These are phyloP conservation scores for Lasiosphaeria miniovina DNA, from an alignment of 495 filamentous ascomycete genomes.

Conservation along the genomic window DNA sequence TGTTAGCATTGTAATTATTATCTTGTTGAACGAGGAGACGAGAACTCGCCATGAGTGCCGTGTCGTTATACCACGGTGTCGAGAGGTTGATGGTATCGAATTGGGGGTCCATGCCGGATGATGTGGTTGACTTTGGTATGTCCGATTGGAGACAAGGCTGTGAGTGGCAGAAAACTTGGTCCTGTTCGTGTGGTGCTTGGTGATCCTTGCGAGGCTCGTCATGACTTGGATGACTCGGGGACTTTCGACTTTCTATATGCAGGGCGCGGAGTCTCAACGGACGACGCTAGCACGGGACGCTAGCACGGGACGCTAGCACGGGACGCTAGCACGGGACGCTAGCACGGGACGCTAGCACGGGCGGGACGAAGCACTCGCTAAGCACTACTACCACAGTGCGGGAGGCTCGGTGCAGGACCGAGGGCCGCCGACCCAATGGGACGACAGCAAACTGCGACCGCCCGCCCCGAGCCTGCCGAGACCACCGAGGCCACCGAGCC, in stretches of 20 bases:
- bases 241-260: not conserved
- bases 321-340: not conserved
- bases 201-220: not conserved
- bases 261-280: not conserved
- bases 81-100: not conserved
- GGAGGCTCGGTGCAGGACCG: not conserved
- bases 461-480: slow-evolving; percentile 1
- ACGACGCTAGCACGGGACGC: not conserved
- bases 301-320: not conserved
- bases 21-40: not conserved
- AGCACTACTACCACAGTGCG: not conserved
- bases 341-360: not conserved
- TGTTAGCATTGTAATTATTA: not conserved
- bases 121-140: not conserved
- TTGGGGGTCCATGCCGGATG: not conserved
- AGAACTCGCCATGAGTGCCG: not conserved
- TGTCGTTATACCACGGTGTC: not conserved
- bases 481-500: not conserved
- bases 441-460: not conserved
- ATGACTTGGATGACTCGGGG: not conserved
- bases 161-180: not conserved
- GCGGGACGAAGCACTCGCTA: no score
- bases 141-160: not conserved
- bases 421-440: slow-evolving; percentile 8
- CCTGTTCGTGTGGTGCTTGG: not conserved